These are phyloP conservation scores for Stylonectria norvegica DNA, from an alignment of 2,329 filamentous ascomycete genomes.

Conservation along the genomic window DNA sequence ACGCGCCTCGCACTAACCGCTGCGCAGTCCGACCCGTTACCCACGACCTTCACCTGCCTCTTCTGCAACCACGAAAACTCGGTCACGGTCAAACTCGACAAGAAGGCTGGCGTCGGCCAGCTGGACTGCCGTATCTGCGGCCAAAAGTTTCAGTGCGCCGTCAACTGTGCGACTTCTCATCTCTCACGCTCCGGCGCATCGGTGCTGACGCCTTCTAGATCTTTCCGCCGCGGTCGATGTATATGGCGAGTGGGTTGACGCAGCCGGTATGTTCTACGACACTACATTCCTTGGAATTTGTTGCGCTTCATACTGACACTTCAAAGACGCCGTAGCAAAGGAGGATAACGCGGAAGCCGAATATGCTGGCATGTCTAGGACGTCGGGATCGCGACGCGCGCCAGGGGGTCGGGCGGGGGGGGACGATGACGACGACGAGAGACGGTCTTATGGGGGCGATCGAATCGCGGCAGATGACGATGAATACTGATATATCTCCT, in stretches of 20 bases:
- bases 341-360: conserved; percentile 34
- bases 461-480: conserved; percentile 54
- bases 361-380: conserved; percentile 28
- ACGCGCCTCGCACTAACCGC: conserved; percentile 12
- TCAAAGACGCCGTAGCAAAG: conserved; percentile 49
- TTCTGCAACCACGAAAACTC: conserved; percentile 99
- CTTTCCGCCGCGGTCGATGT: conserved; percentile 90
- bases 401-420: conserved; percentile 24
- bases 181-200: conserved; percentile 7
- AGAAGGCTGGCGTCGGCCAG: conserved; percentile 82
- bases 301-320: conserved; percentile 10
- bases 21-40: conserved; percentile 64
- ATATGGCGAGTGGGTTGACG: conserved; percentile 97
- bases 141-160: conserved; percentile 86
- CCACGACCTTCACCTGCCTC: conserved; percentile 88
- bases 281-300: not conserved
- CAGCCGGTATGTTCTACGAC: conserved; percentile 50
- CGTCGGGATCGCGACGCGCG: conserved; percentile 21
- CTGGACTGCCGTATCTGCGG: conserved; percentile 90
- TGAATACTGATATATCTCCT: conserved; percentile 45
- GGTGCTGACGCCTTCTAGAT: conserved; percentile 49
- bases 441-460: conserved; percentile 50
- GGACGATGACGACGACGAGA: conserved; percentile 50
- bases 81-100: conserved; percentile 86
- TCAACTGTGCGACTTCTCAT: conserved; percentile 67